phyloP scores from a whole-genome alignment of 805 yeast species.

The Yarrowia divulgata region DNA sequence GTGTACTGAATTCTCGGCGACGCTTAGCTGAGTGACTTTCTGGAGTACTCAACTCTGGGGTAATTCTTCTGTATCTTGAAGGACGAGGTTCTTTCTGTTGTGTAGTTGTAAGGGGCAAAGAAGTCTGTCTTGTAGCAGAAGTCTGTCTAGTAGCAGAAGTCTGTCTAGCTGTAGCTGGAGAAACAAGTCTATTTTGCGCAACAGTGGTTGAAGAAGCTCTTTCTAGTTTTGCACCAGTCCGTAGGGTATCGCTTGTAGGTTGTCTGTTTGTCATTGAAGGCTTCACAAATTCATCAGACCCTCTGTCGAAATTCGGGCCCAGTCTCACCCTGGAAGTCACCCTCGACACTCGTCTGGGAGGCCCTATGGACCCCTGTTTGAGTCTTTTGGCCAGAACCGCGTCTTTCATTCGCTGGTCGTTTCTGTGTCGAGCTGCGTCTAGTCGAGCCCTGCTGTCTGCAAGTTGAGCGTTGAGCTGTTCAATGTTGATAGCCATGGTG shows the following conservation, averaged over 20 bases:
- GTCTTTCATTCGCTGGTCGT: conserved; percentile 5
- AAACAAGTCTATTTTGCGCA: too few relatives aligned
- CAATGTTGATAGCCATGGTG: conserved; percentile 4
- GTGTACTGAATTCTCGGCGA: not conserved
- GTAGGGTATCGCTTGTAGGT: too few relatives aligned
- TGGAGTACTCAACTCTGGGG: not conserved
- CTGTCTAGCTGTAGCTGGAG: too few relatives aligned
- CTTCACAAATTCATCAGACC: too few relatives aligned
- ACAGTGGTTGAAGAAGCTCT: too few relatives aligned
- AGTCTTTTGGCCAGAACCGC: not conserved
- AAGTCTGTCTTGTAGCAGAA: too few relatives aligned
- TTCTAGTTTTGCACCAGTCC: too few relatives aligned
- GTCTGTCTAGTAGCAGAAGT: too few relatives aligned
- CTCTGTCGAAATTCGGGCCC: too few relatives aligned
- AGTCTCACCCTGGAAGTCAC: not conserved
- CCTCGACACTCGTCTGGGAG: not conserved
- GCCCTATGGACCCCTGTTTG: not conserved
- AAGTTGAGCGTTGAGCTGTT: conserved; percentile 6
- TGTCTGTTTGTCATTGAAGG: too few relatives aligned
- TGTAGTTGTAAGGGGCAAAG: too few relatives aligned
- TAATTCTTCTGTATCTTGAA: not conserved
- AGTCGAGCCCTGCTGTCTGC: conserved; percentile 19
- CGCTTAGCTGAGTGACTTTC: too few relatives aligned
- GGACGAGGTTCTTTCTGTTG: not conserved
- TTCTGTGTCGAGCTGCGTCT: conserved; percentile 1